A percentile compares a stretch with the other conserved stretches of the same genome.
These are phyloP conservation scores for Candida boidinii DNA, from an alignment of 805 yeast species.

Conservation along the genomic window DNA sequence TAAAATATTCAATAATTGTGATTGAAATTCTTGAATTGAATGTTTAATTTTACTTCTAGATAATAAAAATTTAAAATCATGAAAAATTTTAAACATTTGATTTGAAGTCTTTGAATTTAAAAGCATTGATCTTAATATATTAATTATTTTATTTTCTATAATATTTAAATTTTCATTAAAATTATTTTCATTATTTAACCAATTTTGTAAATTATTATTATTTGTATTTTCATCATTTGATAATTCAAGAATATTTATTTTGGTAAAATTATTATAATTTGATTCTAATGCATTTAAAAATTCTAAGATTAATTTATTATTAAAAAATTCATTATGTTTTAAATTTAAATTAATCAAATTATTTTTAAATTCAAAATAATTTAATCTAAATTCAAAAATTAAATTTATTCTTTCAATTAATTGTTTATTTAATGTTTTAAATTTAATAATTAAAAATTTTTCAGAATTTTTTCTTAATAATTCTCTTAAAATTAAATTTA, in stretches of 20 bases:
- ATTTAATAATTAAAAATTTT: slow-evolving; percentile 55
- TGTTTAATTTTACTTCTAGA: slow-evolving; percentile 44
- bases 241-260: slow-evolving; percentile 29
- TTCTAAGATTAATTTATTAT: slow-evolving; percentile 4
- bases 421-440: slow-evolving; percentile 34
- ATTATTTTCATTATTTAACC: slow-evolving; percentile 31
- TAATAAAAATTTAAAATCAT: slow-evolving; percentile 38
- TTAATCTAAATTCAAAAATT: slow-evolving; percentile 36
- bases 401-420: slow-evolving; percentile 35
- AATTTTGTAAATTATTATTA: no score
- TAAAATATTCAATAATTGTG: slow-evolving; percentile 37
- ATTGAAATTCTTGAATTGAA: slow-evolving; percentile 55
- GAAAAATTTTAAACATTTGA: slow-evolving; percentile 45
- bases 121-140: slow-evolving; percentile 29
- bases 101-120: slow-evolving; percentile 30
- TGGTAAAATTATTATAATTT: slow-evolving; percentile 33
- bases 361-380: slow-evolving; percentile 41
- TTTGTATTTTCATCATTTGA: slow-evolving; percentile 26
- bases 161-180: slow-evolving; percentile 35
- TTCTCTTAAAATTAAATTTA: slow-evolving; percentile 64
- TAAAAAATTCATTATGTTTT: neutral
- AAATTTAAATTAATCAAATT: slow-evolving; percentile 3
- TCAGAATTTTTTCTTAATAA: slow-evolving; percentile 65
- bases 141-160: slow-evolving; percentile 38
- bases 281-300: slow-evolving; percentile 25